Evolutionary conservation across 345 rosid species (phyloP).

Genomic region (Syzygium oleosum): DNA sequence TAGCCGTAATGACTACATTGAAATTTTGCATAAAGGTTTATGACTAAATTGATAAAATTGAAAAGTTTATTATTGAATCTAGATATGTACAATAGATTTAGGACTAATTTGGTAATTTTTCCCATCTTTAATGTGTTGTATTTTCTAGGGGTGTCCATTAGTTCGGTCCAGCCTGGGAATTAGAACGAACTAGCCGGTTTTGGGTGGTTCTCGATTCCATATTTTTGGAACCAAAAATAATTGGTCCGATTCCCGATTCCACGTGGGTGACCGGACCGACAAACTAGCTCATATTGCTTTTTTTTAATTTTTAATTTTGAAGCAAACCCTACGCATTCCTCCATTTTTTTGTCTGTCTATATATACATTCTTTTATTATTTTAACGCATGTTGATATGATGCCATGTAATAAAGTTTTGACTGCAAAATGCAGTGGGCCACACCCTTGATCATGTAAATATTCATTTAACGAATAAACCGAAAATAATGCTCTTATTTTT

Average conservation of each 20-base stretch:
- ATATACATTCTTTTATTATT: background rate
- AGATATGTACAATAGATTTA: rapidly evolving
- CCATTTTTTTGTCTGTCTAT: background rate
- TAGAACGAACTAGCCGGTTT: too few species aligned
- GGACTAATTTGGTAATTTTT: background rate
- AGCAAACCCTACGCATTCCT: background rate
- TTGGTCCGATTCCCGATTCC: too few species aligned
- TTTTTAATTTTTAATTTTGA: background rate
- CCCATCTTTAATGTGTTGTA: background rate
- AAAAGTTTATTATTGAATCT: rapidly evolving
- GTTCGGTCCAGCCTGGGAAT: too few species aligned
- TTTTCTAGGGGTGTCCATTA: too few species aligned
- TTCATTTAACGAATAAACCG: background rate
- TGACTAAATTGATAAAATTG: background rate
- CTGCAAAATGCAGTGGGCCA: background rate
- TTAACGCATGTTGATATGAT: background rate
- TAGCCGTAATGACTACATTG: background rate
- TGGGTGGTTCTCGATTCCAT: too few species aligned
- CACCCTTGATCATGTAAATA: background rate
- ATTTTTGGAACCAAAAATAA: too few species aligned
- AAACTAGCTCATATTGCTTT: background rate
- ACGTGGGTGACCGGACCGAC: background rate
- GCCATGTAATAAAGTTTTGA: background rate
- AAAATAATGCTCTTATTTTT: background rate
- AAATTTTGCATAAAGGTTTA: background rate